Percentiles rank a stretch among this genome's conserved stretches.
Conservation (phyloP, 352 stramenopile genomes). For the Globisporangium takayamanum region DNA sequence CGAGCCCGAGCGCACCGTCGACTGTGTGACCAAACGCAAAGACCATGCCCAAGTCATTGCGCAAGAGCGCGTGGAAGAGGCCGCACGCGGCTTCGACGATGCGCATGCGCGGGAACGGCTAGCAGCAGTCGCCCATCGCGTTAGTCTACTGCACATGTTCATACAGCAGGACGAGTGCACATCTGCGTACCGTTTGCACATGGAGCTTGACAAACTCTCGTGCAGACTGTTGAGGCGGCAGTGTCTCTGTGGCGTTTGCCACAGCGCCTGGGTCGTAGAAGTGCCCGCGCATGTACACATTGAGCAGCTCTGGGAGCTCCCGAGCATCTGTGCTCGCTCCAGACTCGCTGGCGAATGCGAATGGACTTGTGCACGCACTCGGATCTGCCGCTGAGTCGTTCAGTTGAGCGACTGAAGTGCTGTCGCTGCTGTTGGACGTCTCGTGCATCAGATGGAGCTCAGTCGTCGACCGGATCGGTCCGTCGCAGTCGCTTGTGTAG, state of each 20-base stretch:
- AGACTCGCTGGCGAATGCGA: too few species aligned
- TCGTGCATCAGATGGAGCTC: conserved; percentile 2
- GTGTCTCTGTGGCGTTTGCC: neutral
- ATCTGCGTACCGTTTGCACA: conserved; percentile 24
- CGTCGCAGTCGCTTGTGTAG: neutral
- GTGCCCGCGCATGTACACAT: conserved; percentile 10
- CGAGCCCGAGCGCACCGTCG: conserved; percentile 44
- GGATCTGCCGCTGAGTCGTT: neutral
- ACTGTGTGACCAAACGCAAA: conserved; percentile 47
- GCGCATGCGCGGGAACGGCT: conserved; percentile 53
- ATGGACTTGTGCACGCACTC: too few species aligned
- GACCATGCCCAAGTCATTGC: conserved; percentile 56
- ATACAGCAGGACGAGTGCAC: neutral
- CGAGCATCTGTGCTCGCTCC: neutral
- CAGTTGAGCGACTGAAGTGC: neutral
- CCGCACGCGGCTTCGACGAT: conserved; percentile 54
- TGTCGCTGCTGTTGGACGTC: neutral
- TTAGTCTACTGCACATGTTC: neutral
- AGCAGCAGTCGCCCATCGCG: neutral
- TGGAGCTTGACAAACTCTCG: conserved; percentile 3
- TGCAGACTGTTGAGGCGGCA: neutral
- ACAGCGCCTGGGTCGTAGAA: conserved; percentile 3
- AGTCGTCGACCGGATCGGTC: neutral
- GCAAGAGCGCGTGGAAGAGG: conserved; percentile 51
- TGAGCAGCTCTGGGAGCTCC: conserved; percentile 13